phyloP scores from a whole-genome alignment of 768 basidiomycete species.

The Tricholoma sp. region DNA sequence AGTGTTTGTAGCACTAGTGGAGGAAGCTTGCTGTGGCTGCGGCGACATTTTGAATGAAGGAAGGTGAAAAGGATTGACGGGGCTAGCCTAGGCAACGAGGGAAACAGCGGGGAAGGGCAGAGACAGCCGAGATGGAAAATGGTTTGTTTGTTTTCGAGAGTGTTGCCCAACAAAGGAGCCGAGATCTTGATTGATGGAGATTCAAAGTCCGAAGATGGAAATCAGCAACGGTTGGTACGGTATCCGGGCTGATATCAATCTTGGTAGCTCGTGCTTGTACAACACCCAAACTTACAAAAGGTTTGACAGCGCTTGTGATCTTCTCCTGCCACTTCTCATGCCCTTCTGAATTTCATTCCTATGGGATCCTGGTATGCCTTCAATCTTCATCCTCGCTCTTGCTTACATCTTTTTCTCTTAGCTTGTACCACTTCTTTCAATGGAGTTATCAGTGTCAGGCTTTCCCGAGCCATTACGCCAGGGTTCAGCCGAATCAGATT shows the following conservation, averaged over 20 bases:
- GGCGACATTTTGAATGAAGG: background rate
- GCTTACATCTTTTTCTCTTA: too few relatives aligned
- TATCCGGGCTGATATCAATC: conserved; percentile 9
- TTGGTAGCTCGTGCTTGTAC: conserved; percentile 2
- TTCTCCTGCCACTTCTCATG: too few relatives aligned
- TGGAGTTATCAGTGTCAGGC: conserved; percentile 31
- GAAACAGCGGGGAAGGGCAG: background rate
- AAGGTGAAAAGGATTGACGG: background rate
- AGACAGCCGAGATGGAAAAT: too few relatives aligned
- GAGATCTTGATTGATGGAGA: conserved; percentile 1
- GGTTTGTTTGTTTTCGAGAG: too few relatives aligned
- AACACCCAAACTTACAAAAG: background rate
- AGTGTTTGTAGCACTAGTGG: too few relatives aligned
- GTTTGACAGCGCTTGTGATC: too few relatives aligned
- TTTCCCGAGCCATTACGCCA: conserved; percentile 30
- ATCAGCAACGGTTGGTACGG: conserved; percentile 1
- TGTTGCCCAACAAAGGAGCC: too few relatives aligned
- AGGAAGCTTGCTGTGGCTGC: background rate
- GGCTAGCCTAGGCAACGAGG: background rate
- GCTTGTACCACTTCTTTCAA: too few relatives aligned
- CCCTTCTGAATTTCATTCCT: too few relatives aligned
- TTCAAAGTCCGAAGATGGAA: conserved; percentile 2
- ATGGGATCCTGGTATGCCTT: too few relatives aligned
- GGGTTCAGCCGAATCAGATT: conserved; percentile 6
- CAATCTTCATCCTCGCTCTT: too few relatives aligned